Conservation (phyloP, 2,329 filamentous ascomycete genomes). For the Exophiala sp. region DNA sequence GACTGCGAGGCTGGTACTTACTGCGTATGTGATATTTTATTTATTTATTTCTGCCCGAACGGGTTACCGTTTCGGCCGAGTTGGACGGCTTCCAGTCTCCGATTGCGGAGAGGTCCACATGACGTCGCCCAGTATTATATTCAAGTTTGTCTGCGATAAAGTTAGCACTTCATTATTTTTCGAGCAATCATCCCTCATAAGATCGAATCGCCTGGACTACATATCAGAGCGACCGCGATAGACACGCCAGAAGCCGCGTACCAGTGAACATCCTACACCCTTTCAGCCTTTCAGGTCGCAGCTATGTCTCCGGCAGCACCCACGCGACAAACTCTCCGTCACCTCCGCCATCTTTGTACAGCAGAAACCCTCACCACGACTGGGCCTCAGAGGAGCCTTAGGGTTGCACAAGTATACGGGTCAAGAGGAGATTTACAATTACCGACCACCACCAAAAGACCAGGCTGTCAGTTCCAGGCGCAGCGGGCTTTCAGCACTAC, state of each 20-base stretch:
- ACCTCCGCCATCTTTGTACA: constrained; percentile 18
- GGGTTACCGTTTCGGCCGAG: not conserved
- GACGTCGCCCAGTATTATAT: not conserved
- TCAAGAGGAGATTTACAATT: not conserved
- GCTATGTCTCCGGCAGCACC: constrained; percentile 16
- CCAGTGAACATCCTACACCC: too few relatives aligned
- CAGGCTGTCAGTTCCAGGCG: not conserved
- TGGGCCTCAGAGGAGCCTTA: not conserved
- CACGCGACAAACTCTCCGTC: constrained; percentile 18
- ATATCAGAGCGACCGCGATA: too few relatives aligned
- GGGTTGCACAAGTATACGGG: not conserved
- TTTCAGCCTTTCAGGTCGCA: too few relatives aligned
- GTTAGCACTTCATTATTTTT: too few relatives aligned
- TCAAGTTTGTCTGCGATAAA: not conserved
- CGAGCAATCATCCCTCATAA: too few relatives aligned
- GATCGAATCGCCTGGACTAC: not conserved
- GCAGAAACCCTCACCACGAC: constrained; percentile 3
- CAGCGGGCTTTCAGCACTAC: constrained; percentile 11
- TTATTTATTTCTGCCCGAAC: too few relatives aligned
- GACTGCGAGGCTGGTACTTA: too few relatives aligned
- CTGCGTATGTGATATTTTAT: too few relatives aligned
- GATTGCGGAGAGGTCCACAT: not conserved
- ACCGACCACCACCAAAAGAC: too few relatives aligned
- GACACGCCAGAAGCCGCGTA: too few relatives aligned
- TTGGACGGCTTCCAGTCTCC: too few relatives aligned